Base-by-base conservation (phyloP, 805 yeast genomes). In the Metschnikowia gruessii region DNA sequence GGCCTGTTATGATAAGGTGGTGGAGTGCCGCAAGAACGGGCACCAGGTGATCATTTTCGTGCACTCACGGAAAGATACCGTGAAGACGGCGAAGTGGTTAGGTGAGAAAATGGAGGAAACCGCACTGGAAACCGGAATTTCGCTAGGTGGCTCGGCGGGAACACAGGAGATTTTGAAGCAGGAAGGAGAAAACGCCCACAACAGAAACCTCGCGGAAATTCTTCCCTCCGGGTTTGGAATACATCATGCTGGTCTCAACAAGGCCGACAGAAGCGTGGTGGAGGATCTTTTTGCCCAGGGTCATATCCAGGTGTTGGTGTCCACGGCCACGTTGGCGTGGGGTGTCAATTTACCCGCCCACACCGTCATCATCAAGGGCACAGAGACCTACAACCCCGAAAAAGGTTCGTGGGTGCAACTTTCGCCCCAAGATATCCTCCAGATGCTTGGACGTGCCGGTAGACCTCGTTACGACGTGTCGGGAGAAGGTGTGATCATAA, bases 371-470 rank as follows among this genome's bases (percentile, higher is more conserved):
- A 87, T 90, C 51, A 88, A 88, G 59, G 98, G 98, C 0, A 92
- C 99, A 0, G 95, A 88, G 58, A 83, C 90, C 0, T 94, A 95
- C 58, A 85, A 94, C 4, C 97, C 99, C 0, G 94, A 86, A 52
- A 80, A 79, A 51, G 96, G 97, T 45, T 68, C 79, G 6, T 92
- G 98, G 97, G 81, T 81, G 2, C 94, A 87, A 59, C 69, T 92
- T n/a, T 84, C 96, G 0, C 95, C 97, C 0, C 99, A 92, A 58
- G 98, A 94, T 66, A 85, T 92, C 32, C 65, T 92, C 9, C 99
- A 92, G 67, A 92, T 92, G 98, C 73, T 92, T n/a, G 98, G 98
- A 31, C 81, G 98, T 70, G 98, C 98, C 16, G 98, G 98, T 56
- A 78, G 99, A 65, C 99, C 99, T 0, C 75, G 97, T 43, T 94